These are phyloP conservation scores for Spinellus fusiger DNA, from an alignment of 192 early-diverging fungal genomes.

Conservation along the genomic window DNA sequence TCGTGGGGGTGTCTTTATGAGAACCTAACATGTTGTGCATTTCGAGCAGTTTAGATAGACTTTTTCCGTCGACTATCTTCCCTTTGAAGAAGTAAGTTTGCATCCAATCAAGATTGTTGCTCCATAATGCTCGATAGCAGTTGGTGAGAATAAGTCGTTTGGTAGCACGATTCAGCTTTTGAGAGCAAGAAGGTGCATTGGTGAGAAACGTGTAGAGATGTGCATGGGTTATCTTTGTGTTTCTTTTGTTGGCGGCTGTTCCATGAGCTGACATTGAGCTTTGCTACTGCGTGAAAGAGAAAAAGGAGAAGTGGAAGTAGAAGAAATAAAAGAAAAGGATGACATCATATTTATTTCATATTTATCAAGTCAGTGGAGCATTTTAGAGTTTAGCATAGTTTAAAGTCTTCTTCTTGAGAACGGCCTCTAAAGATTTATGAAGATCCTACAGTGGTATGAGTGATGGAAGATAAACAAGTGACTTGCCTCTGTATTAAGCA, in stretches of 20 bases:
- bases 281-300: not conserved
- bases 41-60: conserved; percentile 10
- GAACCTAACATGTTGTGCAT: conserved; percentile 9
- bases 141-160: conserved; percentile 19
- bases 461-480: not conserved
- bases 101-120: conserved; percentile 17
- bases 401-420: conserved; percentile 37
- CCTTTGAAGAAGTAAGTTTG: conserved; percentile 30
- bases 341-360: not conserved
- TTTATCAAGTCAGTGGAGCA: not conserved
- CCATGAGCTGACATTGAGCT: not conserved
- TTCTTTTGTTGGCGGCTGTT: not conserved
- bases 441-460: conserved; percentile 34
- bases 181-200: conserved; percentile 18
- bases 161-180: not conserved
- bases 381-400: not conserved
- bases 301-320: not conserved
- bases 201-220: conserved; percentile 17
- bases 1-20: not conserved
- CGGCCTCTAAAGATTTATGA: conserved; percentile 35
- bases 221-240: not conserved
- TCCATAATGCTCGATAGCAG: conserved; percentile 29
- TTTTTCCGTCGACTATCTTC: conserved; percentile 1
- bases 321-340: not conserved
- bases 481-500: conserved; percentile 68